phyloP scores from a whole-genome alignment of 371 early-diverging fungal species.

The Blakeslea trispora region DNA sequence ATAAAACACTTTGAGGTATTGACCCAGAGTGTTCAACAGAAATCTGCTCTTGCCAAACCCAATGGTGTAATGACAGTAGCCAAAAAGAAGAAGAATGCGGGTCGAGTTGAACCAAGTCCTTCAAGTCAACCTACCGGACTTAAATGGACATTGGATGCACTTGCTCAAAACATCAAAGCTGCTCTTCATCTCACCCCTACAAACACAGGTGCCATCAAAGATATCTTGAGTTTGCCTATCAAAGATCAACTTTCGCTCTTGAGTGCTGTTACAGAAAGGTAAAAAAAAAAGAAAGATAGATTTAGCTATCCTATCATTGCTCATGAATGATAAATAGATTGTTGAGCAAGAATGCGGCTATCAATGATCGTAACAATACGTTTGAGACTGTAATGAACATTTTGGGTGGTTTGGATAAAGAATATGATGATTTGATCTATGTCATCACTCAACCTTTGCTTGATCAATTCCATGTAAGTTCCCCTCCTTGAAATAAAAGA shows the following conservation, averaged over 20 bases:
- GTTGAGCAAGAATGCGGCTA: conserved; percentile 35
- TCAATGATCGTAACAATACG: conserved; percentile 45
- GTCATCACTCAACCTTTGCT: conserved; percentile 36
- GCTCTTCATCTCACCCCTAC: conserved; percentile 27
- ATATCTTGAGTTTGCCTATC: conserved; percentile 28
- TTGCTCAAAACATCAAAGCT: conserved; percentile 33
- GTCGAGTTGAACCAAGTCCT: conserved; percentile 4
- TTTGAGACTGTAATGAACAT: conserved; percentile 50
- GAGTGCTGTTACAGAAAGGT: conserved; percentile 39
- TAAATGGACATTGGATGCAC: conserved; percentile 36
- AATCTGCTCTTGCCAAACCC: background rate
- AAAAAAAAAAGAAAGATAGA: conserved; percentile 4
- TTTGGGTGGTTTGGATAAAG: conserved; percentile 34
- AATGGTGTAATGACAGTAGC: background rate
- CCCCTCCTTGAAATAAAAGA: no score
- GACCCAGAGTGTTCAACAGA: background rate
- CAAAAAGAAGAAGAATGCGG: background rate
- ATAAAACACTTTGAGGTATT: conserved; percentile 8
- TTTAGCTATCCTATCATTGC: no score
- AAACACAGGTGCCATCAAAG: conserved; percentile 36
- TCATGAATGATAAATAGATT: conserved; percentile 22
- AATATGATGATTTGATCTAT: conserved; percentile 33
- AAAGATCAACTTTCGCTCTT: conserved; percentile 30
- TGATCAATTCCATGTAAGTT: conserved; percentile 33
- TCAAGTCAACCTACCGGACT: conserved; percentile 26